phyloP scores from a whole-genome alignment of 2,329 filamentous ascomycete genomes.

The Coleophoma cylindrospora region DNA sequence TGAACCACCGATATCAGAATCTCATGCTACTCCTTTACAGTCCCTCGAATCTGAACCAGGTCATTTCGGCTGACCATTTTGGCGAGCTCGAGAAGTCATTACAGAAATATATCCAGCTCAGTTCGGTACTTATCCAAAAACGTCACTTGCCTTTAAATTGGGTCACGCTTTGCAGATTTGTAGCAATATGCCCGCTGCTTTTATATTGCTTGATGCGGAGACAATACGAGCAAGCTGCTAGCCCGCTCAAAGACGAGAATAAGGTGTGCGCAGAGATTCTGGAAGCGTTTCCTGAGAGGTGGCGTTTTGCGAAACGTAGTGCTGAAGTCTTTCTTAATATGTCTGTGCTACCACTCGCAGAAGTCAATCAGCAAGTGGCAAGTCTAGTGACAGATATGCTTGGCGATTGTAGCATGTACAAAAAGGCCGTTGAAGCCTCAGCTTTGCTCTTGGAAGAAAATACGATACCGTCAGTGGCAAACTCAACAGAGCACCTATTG shows the following conservation, averaged over 20 bases:
- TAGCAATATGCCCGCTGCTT: constrained; percentile 33
- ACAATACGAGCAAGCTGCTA: constrained; percentile 2
- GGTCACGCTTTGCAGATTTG: constrained; percentile 33
- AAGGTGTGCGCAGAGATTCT: constrained; percentile 29
- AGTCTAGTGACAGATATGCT: constrained; percentile 14
- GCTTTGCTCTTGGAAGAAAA: not conserved
- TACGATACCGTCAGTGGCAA: not conserved
- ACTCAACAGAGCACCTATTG: not conserved
- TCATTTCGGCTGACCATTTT: constrained; percentile 23
- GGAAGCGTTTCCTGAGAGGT: constrained; percentile 32
- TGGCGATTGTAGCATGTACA: not conserved
- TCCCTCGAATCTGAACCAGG: constrained; percentile 34
- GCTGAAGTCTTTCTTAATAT: constrained; percentile 27
- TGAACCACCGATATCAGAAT: not conserved
- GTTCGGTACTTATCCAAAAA: constrained; percentile 35
- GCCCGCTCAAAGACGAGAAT: constrained; percentile 30
- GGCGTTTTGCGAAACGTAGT: constrained; percentile 29
- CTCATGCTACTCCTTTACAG: constrained; percentile 35
- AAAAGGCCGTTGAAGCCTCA: not conserved
- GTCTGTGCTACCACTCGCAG: not conserved
- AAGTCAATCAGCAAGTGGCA: constrained; percentile 9
- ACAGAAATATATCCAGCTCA: constrained; percentile 37
- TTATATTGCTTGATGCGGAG: constrained; percentile 23
- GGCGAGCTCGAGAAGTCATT: constrained; percentile 32
- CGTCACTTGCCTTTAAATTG: constrained; percentile 38